phyloP scores from a whole-genome alignment of 495 filamentous ascomycete genomes.

The Barbatosphaeria neglecta region DNA sequence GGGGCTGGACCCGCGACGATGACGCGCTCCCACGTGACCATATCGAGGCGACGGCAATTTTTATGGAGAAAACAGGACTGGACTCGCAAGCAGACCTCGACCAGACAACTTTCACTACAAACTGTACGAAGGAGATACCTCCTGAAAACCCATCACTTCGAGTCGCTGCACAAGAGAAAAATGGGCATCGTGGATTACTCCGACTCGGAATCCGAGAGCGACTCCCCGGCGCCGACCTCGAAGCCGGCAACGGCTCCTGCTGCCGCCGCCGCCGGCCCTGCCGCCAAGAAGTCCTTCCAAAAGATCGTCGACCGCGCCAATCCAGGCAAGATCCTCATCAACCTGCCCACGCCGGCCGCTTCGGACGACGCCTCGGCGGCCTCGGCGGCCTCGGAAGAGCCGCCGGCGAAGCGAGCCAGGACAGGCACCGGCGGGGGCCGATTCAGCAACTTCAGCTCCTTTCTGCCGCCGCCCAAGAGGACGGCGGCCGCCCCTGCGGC shows the following conservation, averaged over 20 bases:
- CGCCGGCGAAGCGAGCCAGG: slow-evolving; percentile 60
- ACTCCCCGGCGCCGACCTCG: slow-evolving; percentile 34
- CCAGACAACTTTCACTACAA: too few relatives aligned
- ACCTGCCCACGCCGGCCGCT: slow-evolving; percentile 39
- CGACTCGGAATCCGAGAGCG: slow-evolving; percentile 67
- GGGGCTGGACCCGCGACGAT: too few relatives aligned
- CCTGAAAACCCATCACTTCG: too few relatives aligned
- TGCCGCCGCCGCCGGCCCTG: slow-evolving; percentile 16
- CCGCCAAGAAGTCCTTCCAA: slow-evolving; percentile 46
- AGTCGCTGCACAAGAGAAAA: too few relatives aligned
- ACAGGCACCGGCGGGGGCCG: slow-evolving; percentile 28
- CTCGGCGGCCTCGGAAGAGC: slow-evolving; percentile 42
- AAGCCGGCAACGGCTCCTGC: slow-evolving; percentile 16
- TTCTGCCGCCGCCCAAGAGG: slow-evolving; percentile 79
- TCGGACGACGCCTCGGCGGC: slow-evolving; percentile 12
- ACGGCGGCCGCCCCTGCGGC: slow-evolving; percentile 3
- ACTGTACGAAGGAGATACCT: too few relatives aligned
- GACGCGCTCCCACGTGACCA: too few relatives aligned
- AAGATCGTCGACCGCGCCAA: slow-evolving; percentile 70
- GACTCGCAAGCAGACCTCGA: too few relatives aligned
- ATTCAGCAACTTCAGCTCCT: slow-evolving; percentile 70
- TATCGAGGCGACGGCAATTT: too few relatives aligned
- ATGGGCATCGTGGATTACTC: slow-evolving; percentile 79
- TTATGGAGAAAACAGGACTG: too few relatives aligned
- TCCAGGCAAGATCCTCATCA: slow-evolving; percentile 71